Percentiles rank a stretch among this genome's conserved stretches.
These are phyloP conservation scores for Rubia tinctorum DNA, from an alignment of 305 asterid species.

Conservation along the genomic window DNA sequence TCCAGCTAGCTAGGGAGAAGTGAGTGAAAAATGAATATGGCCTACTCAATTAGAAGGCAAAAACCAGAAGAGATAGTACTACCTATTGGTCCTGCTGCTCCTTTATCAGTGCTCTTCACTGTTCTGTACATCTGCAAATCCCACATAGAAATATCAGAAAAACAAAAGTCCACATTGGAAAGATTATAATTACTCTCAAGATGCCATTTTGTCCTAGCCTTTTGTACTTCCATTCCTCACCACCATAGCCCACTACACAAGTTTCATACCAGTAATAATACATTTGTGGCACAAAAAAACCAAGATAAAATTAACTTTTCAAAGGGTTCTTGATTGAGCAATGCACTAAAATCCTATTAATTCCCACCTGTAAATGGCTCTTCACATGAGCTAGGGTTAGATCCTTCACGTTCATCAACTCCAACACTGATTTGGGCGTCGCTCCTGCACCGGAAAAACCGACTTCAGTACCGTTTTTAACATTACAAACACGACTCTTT, in stretches of 20 bases:
- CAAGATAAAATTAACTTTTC: not conserved
- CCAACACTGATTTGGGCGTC: constrained; percentile 83
- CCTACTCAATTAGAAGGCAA: constrained; percentile 23
- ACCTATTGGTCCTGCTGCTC: constrained; percentile 43
- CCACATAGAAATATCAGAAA: constrained; percentile 23
- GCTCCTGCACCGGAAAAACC: constrained; percentile 46
- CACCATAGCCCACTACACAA: constrained; percentile 8
- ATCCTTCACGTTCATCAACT: constrained; percentile 87
- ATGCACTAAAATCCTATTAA: not conserved
- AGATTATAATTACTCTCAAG: constrained; percentile 29
- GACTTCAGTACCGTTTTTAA: not conserved
- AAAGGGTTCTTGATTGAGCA: constrained; percentile 11
- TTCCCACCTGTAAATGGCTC: constrained; percentile 79
- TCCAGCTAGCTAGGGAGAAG: constrained; percentile 33
- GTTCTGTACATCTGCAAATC: constrained; percentile 94
- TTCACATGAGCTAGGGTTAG: constrained; percentile 92
- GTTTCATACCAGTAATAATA: constrained; percentile 11
- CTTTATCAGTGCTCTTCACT: constrained; percentile 88
- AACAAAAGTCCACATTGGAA: constrained; percentile 27
- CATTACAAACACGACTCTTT: too few species aligned
- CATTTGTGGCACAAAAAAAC: not conserved
- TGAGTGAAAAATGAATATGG: constrained; percentile 21
- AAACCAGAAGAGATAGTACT: constrained; percentile 10
- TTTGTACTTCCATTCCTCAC: constrained; percentile 22
- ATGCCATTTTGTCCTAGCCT: constrained; percentile 55